Conservation (phyloP, 306 rosid species). For the Datisca glomerata region DNA sequence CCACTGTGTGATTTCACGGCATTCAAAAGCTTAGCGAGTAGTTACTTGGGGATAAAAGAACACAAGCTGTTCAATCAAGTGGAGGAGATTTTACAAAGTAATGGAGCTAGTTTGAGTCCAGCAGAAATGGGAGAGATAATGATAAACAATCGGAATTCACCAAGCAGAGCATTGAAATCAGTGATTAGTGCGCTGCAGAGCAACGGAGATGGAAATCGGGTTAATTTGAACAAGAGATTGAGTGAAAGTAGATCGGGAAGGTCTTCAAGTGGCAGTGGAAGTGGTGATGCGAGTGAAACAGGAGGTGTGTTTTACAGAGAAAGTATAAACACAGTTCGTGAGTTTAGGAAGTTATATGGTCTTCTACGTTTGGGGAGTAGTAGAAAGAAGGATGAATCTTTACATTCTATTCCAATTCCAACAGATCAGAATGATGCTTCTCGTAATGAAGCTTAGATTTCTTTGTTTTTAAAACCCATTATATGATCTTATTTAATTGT, state of each 20-base stretch:
- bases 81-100: conserved; percentile 63
- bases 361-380: conserved; percentile 61
- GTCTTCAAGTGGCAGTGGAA: conserved; percentile 1
- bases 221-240: too few species aligned
- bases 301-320: conserved; percentile 35
- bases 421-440: neutral
- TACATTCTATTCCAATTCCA: conserved; percentile 13
- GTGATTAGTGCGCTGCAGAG: conserved; percentile 66
- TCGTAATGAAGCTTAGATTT: neutral
- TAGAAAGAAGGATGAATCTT: conserved; percentile 42
- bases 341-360: conserved; percentile 72
- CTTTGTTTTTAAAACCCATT: too few species aligned
- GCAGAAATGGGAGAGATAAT: conserved; percentile 81
- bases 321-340: conserved; percentile 52
- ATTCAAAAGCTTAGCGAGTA: conserved; percentile 53
- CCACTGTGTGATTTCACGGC: conserved; percentile 79
- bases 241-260: conserved; percentile 42
- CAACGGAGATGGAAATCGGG: conserved; percentile 15
- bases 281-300: conserved; percentile 23
- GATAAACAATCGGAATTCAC: conserved; percentile 76
- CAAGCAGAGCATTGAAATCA: conserved; percentile 77
- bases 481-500: too few species aligned
- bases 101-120: conserved; percentile 59
- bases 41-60: conserved; percentile 72
- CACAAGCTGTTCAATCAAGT: conserved; percentile 84